These are phyloP conservation scores for Schwanniomyces sp. DNA, from an alignment of 805 yeast species.

Conservation along the genomic window DNA sequence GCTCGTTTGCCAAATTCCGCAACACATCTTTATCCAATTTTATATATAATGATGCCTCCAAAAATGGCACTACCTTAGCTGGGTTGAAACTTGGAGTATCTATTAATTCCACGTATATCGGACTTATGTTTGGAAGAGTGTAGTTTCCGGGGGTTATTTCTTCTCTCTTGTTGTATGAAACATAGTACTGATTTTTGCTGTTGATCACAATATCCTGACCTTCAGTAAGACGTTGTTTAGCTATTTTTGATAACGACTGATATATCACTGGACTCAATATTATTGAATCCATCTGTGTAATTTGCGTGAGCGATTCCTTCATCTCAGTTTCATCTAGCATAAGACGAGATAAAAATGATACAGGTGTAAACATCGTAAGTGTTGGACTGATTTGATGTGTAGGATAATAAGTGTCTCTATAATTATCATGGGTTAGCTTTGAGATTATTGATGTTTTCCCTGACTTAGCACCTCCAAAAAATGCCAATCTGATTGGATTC, in stretches of 20 bases:
- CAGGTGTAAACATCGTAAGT: conserved; percentile 54
- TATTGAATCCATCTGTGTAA: conserved; percentile 10
- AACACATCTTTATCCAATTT: conserved; percentile 59
- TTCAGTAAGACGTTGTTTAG: conserved; percentile 1
- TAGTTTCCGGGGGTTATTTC: conserved; percentile 7
- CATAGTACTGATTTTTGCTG: conserved; percentile 20
- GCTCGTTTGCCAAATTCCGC: conserved; percentile 62
- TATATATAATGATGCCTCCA: conserved; percentile 69
- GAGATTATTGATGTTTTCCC: conserved; percentile 64
- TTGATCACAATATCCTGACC: conserved; percentile 8
- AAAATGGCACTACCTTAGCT: conserved; percentile 68
- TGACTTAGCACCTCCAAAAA: conserved; percentile 57
- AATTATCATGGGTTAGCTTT: conserved; percentile 46
- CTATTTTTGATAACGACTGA: conserved; percentile 15
- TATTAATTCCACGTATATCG: conserved; percentile 64
- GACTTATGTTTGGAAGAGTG: conserved; percentile 52
- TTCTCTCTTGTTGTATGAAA: conserved; percentile 10
- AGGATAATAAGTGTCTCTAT: conserved; percentile 73
- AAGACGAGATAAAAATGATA: conserved; percentile 11
- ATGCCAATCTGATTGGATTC: conserved; percentile 55
- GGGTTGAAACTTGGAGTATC: conserved; percentile 75
- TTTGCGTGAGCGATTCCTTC: conserved; percentile 10
- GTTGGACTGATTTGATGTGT: conserved; percentile 62
- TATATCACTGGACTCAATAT: conserved; percentile 31
- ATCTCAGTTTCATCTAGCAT: conserved; percentile 24